These are phyloP conservation scores for Quercus parvula DNA, from an alignment of 306 rosid species.

Conservation along the genomic window DNA sequence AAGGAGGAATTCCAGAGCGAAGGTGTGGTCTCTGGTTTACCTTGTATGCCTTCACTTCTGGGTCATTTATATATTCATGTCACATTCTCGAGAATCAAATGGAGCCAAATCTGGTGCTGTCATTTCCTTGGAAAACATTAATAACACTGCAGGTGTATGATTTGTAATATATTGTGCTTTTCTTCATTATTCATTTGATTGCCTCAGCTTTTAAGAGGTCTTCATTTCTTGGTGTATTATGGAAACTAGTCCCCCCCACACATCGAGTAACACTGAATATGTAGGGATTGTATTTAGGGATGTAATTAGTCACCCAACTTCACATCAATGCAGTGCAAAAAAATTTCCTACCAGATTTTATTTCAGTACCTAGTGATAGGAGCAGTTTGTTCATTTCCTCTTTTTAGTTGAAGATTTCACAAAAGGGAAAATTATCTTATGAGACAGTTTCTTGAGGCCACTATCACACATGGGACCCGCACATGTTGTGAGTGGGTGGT, in stretches of 20 bases:
- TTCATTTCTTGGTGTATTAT: conserved; percentile 14
- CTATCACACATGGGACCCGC: too few relatives aligned
- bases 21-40: conserved; percentile 75
- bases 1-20: conserved; percentile 72
- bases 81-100: conserved; percentile 58
- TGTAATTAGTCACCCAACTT: not conserved
- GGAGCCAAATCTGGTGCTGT: conserved; percentile 77
- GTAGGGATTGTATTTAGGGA: conserved; percentile 12
- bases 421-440: too few relatives aligned
- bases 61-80: conserved; percentile 81
- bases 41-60: conserved; percentile 86
- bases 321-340: not conserved
- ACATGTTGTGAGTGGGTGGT: too few relatives aligned
- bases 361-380: not conserved
- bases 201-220: conserved; percentile 40
- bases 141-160: conserved; percentile 57
- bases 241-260: not conserved
- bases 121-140: conserved; percentile 82
- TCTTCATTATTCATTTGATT: conserved; percentile 1
- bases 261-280: conserved; percentile 1
- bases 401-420: too few relatives aligned
- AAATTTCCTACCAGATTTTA: not conserved
- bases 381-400: too few relatives aligned
- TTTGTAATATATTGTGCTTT: not conserved
- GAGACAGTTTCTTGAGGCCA: too few relatives aligned